Conservation (phyloP, 2,329 filamentous ascomycete species). For the Penicillium freii region DNA sequence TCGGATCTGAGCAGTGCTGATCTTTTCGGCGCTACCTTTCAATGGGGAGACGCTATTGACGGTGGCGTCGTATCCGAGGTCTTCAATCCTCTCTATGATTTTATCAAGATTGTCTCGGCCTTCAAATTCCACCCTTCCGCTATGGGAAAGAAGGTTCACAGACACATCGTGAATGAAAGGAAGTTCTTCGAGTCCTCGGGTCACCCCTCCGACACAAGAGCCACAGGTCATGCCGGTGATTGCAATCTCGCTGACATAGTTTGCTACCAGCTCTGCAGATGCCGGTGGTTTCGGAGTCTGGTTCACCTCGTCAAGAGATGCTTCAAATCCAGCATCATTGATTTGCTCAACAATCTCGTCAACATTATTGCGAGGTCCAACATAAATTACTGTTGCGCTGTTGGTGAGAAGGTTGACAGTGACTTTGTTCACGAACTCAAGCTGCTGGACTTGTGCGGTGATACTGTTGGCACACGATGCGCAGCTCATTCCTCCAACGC, state of each 20-base stretch:
- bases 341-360: slow-evolving; percentile 49
- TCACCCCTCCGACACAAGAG: slow-evolving; percentile 53
- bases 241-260: slow-evolving; percentile 48
- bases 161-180: slow-evolving; percentile 49
- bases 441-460: slow-evolving; percentile 57
- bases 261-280: slow-evolving; percentile 3
- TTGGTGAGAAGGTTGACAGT: slow-evolving; percentile 66
- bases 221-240: slow-evolving; percentile 60
- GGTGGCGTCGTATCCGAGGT: slow-evolving; percentile 64
- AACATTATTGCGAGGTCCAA: slow-evolving; percentile 47
- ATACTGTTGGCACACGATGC: slow-evolving; percentile 66
- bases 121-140: slow-evolving; percentile 49
- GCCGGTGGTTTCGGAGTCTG: slow-evolving; percentile 7
- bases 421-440: slow-evolving; percentile 58
- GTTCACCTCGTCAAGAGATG: slow-evolving; percentile 40
- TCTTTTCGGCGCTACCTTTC: slow-evolving; percentile 32
- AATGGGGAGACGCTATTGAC: slow-evolving; percentile 49
- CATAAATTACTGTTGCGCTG: slow-evolving; percentile 62
- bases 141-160: slow-evolving; percentile 54
- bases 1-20: slow-evolving; percentile 40
- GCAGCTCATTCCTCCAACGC: slow-evolving; percentile 72
- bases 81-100: slow-evolving; percentile 53
- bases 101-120: slow-evolving; percentile 47
- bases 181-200: slow-evolving; percentile 46
- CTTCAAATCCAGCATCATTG: slow-evolving; percentile 52